Evolutionary conservation across 2,329 filamentous ascomycete genomes (phyloP), one percentile per base, ranked within the genome.

Genomic region (Fusarium bulbicola): DNA sequence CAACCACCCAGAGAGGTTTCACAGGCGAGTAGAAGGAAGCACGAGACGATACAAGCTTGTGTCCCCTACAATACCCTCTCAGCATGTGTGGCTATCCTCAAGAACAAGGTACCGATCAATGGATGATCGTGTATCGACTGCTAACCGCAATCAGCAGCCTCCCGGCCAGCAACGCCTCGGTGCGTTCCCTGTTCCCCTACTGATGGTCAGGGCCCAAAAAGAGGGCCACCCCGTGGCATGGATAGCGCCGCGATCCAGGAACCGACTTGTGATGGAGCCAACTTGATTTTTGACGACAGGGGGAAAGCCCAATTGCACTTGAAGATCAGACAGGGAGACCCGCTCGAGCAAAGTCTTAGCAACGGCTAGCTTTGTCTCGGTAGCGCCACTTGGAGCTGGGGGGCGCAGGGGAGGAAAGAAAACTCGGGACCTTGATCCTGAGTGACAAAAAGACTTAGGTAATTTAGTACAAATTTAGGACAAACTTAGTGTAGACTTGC

Each of bases 181-280:
- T 59, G 40, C n/a, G 40, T 45, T 63, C 50, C 58, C 50, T 59
- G 45, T 30, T 59, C 52, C 62, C 68, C 56, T 66, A 60, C 37
- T 63, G 62, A 70, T 63, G 65, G 63, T 45, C 49, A 57, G 50
- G 65, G 66, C 61, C 65, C 59, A 50, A 67, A 63, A 63, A 75
- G 43, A 61, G 76, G 61, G 61, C 72, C 75, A 78, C 74, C 73
- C 74, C 73, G 69, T 71, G 71, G 66, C 74, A 75, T 76, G 67
- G 76, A 71, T 75, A 73, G 74, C 76, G 74, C 64, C 66, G 59
- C 69, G 71, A 78, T 68, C 76, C 76, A 78, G 76, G 76, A 76
- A 78, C 76, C 40, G 28, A 65, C 75, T 72, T 40, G 43, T 49
- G 36, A 77, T 79, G 63, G 65, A 57, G 66, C 40, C 61, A 75